Evolutionary conservation across 257 asterid species (phyloP), one percentile per base, ranked within the genome.

Genomic region (Petrea volubilis): DNA sequence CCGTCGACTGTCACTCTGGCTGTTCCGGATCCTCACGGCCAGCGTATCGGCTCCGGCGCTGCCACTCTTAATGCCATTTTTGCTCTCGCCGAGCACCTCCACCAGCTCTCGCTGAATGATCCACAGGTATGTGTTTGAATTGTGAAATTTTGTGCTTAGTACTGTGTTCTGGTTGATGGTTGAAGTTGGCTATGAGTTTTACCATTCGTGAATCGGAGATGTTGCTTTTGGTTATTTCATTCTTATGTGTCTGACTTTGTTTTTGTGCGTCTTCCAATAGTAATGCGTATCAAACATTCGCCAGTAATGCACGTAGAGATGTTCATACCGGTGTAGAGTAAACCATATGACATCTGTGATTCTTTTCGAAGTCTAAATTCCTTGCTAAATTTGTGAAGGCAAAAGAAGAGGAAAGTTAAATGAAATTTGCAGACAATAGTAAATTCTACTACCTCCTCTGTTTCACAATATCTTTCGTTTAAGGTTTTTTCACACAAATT

Each of bases 1-100:
- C 68, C 87, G 7, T 78, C 90, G 60, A 91, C 99, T 3, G 52
- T 92, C 20, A 90, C 99, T 40, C 84, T 91, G 17, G 88, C 96
- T 50, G 99, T 89, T 50, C 97, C 98, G 10, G 98, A 94, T 46
- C 99, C 98, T 6, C 44, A 70, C 21, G 99, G 99, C 59, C 91
- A 85, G 49, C 95, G 99, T 28, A 90, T 91, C 74, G 97, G 99
- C 75, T 95, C 98, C 28, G 97, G 97, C 28, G 99, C 96, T 6
- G 98, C 98, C 76, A 95, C 98, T 67, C 91, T 95, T 23, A 81
- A 87, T 60, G 97, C 98, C 71, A 76, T 92, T 74, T 61, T 73
- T 11, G 86, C 89, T 67, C 93, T 92, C 68, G 88, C 98, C 50
- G 59, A 79, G 14, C 89, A 86, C 73, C 77, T 88, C 24, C 75